Conservation (phyloP, 2,329 filamentous ascomycete species). For the Aspergillus carbonarius region DNA sequence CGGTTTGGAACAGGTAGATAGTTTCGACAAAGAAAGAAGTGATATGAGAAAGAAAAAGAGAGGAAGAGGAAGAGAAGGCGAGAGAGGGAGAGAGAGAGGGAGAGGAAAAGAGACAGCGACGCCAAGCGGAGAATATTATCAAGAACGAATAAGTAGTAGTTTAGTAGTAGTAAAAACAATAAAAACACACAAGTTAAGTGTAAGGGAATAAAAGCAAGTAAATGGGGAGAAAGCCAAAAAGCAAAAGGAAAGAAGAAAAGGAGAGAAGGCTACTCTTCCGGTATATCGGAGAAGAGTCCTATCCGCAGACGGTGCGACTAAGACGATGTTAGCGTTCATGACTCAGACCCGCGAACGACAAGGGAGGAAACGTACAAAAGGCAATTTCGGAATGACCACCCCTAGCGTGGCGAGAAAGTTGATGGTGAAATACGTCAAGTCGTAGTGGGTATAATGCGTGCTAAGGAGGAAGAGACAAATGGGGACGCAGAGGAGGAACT, state of each 20-base stretch:
- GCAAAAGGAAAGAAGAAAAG: constrained; percentile 12
- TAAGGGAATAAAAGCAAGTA: constrained; percentile 4
- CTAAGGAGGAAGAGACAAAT: constrained; percentile 93
- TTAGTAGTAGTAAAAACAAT: not conserved
- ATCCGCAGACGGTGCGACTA: constrained; percentile 78
- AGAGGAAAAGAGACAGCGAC: constrained; percentile 1
- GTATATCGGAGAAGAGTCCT: constrained; percentile 68
- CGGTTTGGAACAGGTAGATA: not conserved
- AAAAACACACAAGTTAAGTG: not conserved
- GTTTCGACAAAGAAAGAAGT: not conserved
- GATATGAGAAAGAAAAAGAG: not conserved
- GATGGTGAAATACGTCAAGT: constrained; percentile 93
- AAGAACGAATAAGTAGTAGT: constrained; percentile 4
- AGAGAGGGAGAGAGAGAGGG: not conserved
- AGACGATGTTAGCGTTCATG: constrained; percentile 26
- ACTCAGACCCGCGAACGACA: not conserved
- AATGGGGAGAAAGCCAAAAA: not conserved
- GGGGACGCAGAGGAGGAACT: constrained; percentile 91
- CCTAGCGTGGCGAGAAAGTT: constrained; percentile 90
- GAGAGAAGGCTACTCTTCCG: constrained; percentile 55
- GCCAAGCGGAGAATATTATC: constrained; percentile 9
- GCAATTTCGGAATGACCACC: constrained; percentile 94
- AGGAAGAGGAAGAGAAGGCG: not conserved
- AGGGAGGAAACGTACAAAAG: constrained; percentile 67
- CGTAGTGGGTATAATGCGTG: constrained; percentile 99